A percentile compares a stretch with the other conserved stretches of the same genome.
These are phyloP conservation scores for Monilinia polystroma DNA, from an alignment of 2,329 filamentous ascomycete genomes.

Conservation along the genomic window DNA sequence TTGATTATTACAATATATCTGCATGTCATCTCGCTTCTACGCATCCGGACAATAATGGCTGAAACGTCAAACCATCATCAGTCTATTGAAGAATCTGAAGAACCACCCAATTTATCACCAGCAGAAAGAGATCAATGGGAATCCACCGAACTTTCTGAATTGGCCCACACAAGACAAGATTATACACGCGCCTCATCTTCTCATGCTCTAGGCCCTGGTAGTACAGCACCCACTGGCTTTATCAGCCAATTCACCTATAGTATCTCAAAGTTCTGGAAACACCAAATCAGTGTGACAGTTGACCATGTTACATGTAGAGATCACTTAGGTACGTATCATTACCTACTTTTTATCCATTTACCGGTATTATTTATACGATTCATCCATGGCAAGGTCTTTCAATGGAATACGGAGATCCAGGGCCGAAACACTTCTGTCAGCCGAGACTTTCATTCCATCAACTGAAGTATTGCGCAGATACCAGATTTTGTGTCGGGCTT, in stretches of 20 bases:
- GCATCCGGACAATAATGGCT: constrained; percentile 13
- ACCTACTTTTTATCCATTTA: constrained; percentile 25
- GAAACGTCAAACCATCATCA: constrained; percentile 14
- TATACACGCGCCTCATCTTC: constrained; percentile 32
- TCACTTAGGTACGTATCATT: constrained; percentile 51
- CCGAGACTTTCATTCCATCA: constrained; percentile 13
- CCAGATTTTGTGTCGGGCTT: constrained; percentile 3
- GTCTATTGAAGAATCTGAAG: constrained; percentile 23
- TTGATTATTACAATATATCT: neutral
- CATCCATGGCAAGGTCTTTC: constrained; percentile 13
- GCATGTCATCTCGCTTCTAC: constrained; percentile 7
- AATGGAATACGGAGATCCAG: constrained; percentile 23
- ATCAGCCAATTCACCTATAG: constrained; percentile 29
- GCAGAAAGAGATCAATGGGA: constrained; percentile 33
- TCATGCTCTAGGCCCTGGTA: constrained; percentile 15
- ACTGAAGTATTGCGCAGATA: neutral
- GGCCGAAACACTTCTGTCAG: constrained; percentile 23
- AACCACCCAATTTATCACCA: constrained; percentile 7
- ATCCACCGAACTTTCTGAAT: constrained; percentile 32
- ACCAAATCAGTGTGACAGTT: constrained; percentile 51
- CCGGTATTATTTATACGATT: constrained; percentile 12
- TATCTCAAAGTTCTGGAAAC: constrained; percentile 47
- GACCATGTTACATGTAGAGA: constrained; percentile 52
- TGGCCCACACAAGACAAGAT: constrained; percentile 32
- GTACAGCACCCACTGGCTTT: constrained; percentile 24